Base-by-base conservation (phyloP, 176 grass and related monocot genomes). In the Avena sativa region DNA sequence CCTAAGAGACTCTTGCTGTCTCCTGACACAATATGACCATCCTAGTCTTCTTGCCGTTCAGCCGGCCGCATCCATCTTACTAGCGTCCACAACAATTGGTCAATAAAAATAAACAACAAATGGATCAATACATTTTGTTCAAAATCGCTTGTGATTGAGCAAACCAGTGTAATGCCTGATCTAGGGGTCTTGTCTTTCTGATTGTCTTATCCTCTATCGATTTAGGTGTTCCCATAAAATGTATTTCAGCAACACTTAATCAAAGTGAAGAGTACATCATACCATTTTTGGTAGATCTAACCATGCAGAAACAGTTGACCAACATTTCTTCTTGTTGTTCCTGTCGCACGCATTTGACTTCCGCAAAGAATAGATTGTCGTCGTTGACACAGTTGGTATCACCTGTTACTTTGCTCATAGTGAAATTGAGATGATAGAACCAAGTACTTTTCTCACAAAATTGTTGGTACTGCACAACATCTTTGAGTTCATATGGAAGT, bases 351-450 rank as follows among this genome's bases (percentile, higher is more conserved):
- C 20, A 8, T 80, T 72, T 71, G 10, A 80, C 52, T 86, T 86
- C 85, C 2, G 40, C 85, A 72, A 86, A 80, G 65, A 86, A 47
- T 48, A 84, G 44, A 50, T 84, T 34, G 57, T 57, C 12, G 0
- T 0, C 40, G 40, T 43, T 50, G 10, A n/a, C 8, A 47, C 38
- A 19, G 26, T 64, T 64, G 25, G 61, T 23, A 62, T 80, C 76
- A 34, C 5, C 38, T 9, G 3, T 28, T 70, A 9, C 75, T 86
- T 86, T 80, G 71, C 52, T 71, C 69, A 25, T n/a, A 48, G 17
- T 80, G 85, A 86, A 80, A 72, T 72, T 86, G 65, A 80, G 65
- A 60, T 80, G 65, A 80, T 36, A 34, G 65, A 71, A 86, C 16
- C 36, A 60, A 4, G 38, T 21, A 3, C 0, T 4, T 2, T 23